phyloP scores from a whole-genome alignment of 148 eudicot species.

The Camellia sinensis region DNA sequence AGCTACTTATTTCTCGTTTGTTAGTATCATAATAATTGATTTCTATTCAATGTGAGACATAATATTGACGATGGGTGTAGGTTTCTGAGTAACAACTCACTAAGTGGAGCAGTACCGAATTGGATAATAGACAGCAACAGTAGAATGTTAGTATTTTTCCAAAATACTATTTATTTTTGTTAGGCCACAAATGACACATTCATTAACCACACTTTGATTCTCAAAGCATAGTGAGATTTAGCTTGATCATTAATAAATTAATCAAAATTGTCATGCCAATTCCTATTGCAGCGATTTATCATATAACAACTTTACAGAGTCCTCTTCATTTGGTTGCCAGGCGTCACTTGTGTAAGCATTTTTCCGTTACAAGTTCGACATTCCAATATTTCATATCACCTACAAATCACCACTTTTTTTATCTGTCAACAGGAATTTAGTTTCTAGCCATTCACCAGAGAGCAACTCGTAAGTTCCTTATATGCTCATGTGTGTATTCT shows the following conservation, averaged over 20 bases:
- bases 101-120: conserved; percentile 51
- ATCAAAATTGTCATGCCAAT: no score
- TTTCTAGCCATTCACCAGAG: no score
- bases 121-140: conserved; percentile 41
- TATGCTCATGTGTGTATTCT: no score
- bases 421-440: no score
- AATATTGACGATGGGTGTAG: conserved; percentile 22
- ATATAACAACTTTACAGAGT: conserved; percentile 58
- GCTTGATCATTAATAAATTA: no score
- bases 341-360: conserved; percentile 47
- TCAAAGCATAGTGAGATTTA: background rate
- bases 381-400: no score
- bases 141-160: conserved; percentile 31
- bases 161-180: background rate
- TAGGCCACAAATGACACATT: background rate
- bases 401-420: no score
- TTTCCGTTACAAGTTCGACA: background rate
- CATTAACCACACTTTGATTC: background rate
- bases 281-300: conserved; percentile 61
- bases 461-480: no score
- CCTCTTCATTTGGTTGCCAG: conserved; percentile 40
- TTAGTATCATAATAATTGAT: background rate
- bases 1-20: background rate
- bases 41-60: background rate
- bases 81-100: conserved; percentile 54